Evolutionary conservation across 129 eudicot species (phyloP).

Genomic region (Centaurea solstitialis): DNA sequence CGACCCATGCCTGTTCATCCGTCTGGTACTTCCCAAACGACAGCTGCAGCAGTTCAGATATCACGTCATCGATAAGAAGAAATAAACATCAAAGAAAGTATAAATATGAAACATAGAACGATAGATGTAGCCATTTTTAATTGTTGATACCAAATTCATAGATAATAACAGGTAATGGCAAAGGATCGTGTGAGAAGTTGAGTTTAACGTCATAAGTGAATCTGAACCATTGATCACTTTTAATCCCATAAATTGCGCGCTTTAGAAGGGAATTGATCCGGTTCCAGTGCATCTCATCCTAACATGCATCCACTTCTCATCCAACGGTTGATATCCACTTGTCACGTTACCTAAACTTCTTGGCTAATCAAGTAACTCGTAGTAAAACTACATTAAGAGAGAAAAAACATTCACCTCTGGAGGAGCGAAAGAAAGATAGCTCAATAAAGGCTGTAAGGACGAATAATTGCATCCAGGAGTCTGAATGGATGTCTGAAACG

Average conservation of each 20-base stretch:
- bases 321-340: too few relatives aligned
- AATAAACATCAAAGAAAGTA: background rate
- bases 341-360: too few relatives aligned
- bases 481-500: slow-evolving; percentile 45
- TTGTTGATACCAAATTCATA: background rate
- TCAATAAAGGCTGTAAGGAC: slow-evolving; percentile 35
- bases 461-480: slow-evolving; percentile 70
- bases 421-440: slow-evolving; percentile 89
- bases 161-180: background rate
- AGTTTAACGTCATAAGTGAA: too few relatives aligned
- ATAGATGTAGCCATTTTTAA: background rate
- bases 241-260: too few relatives aligned
- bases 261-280: too few relatives aligned
- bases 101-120: background rate
- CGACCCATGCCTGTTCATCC: slow-evolving; percentile 94
- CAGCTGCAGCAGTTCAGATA: slow-evolving; percentile 49
- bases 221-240: too few relatives aligned
- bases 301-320: too few relatives aligned
- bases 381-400: background rate
- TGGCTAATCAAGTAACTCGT: too few relatives aligned
- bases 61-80: background rate
- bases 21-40: slow-evolving; percentile 65
- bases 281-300: too few relatives aligned
- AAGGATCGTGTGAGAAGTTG: too few relatives aligned
- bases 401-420: slow-evolving; percentile 62